Evolutionary conservation across 768 basidiomycete species (phyloP).

Genomic region (Pleurotus salmoneostramineus): DNA sequence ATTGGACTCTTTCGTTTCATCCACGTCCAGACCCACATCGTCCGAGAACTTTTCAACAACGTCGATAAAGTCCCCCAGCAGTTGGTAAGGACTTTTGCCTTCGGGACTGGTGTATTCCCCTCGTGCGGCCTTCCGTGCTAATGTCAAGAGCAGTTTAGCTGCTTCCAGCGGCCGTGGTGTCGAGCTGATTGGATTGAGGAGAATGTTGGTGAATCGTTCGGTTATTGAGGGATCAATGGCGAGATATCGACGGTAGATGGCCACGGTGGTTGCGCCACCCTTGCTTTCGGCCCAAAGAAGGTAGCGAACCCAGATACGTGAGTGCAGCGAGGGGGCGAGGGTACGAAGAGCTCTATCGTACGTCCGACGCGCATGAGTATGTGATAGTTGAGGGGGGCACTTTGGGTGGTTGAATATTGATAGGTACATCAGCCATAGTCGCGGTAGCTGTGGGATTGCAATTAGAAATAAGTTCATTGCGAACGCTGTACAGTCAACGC

Average conservation of each 20-base stretch:
- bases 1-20: slow-evolving; percentile 64
- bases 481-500: slow-evolving; percentile 19
- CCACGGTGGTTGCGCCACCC: slow-evolving; percentile 74
- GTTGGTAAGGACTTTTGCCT: slow-evolving; percentile 93
- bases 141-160: slow-evolving; percentile 80
- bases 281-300: slow-evolving; percentile 86
- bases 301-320: slow-evolving; percentile 90
- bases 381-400: slow-evolving; percentile 79
- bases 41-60: slow-evolving; percentile 89
- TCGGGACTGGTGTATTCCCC: slow-evolving; percentile 87
- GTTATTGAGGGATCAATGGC: slow-evolving; percentile 76
- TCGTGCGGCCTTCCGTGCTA: slow-evolving; percentile 79
- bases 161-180: slow-evolving; percentile 84
- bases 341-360: slow-evolving; percentile 94
- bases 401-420: slow-evolving; percentile 86
- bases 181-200: slow-evolving; percentile 57
- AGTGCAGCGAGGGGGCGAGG: slow-evolving; percentile 88
- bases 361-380: slow-evolving; percentile 90
- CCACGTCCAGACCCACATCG: slow-evolving; percentile 85
- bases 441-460: slow-evolving; percentile 62
- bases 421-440: slow-evolving; percentile 91
- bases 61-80: slow-evolving; percentile 89
- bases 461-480: not conserved
- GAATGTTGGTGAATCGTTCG: slow-evolving; percentile 69
- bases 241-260: slow-evolving; percentile 88